Conservation (phyloP, 108 stramenopile species). For the Nannochloropsis salina region DNA sequence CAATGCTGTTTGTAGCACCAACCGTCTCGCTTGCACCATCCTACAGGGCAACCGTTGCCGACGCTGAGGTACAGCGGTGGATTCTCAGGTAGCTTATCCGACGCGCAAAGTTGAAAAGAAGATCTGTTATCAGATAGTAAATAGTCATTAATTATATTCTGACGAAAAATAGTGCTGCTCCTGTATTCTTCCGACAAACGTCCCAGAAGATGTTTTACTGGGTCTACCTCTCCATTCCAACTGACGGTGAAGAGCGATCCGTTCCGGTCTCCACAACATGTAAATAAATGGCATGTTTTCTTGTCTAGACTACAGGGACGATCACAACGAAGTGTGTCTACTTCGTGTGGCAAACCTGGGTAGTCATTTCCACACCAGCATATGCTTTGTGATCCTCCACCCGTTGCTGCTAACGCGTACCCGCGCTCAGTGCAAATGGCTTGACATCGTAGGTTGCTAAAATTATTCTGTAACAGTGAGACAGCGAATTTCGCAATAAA, state of each 20-base stretch:
- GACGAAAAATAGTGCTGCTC: neutral
- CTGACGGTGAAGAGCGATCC: neutral
- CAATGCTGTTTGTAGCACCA: constrained; percentile 13
- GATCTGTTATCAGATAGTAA: neutral
- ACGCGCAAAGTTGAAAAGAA: neutral
- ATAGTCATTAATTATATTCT: neutral
- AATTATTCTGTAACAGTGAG: neutral
- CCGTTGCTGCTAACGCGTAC: neutral
- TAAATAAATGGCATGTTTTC: neutral
- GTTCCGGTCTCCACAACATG: neutral
- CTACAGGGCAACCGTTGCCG: constrained; percentile 19
- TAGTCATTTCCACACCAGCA: neutral
- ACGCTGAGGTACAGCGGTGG: neutral
- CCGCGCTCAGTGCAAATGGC: neutral
- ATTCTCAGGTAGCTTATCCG: neutral
- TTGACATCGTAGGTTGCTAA: constrained; percentile 17
- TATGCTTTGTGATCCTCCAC: neutral
- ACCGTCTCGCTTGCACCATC: neutral
- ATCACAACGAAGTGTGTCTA: neutral
- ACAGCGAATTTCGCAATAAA: neutral
- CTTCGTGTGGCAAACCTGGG: neutral
- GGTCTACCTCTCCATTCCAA: constrained; percentile 10
- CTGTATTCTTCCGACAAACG: neutral
- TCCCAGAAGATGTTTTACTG: neutral
- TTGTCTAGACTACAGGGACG: neutral